Evolutionary conservation across 2,329 filamentous ascomycete species (phyloP).

Genomic region (Cytospora leucostoma): DNA sequence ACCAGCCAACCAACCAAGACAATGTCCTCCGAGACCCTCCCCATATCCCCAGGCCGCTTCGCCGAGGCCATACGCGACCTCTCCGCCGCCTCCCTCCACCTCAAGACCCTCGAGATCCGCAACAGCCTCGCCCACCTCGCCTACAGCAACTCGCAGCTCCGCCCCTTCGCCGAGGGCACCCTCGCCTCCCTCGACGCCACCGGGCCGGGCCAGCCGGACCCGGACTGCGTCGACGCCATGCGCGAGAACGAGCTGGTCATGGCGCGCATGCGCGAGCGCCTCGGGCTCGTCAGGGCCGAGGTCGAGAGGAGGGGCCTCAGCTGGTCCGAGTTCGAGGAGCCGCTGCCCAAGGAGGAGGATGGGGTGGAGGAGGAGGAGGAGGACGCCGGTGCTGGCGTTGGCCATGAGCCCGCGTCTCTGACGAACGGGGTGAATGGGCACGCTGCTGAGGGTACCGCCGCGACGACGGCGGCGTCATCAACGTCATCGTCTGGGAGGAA

Average conservation of each 20-base stretch:
- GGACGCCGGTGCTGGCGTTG: slow-evolving; percentile 6
- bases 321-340: slow-evolving; percentile 56
- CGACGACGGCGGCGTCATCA: slow-evolving; percentile 13
- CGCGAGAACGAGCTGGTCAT: slow-evolving; percentile 71
- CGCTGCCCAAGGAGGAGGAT: slow-evolving; percentile 43
- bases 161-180: slow-evolving; percentile 62
- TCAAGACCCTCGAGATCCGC: slow-evolving; percentile 74
- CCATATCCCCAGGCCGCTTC: slow-evolving; percentile 65
- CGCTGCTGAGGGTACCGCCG: slow-evolving; percentile 19
- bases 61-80: slow-evolving; percentile 68
- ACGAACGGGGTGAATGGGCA: slow-evolving; percentile 34
- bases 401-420: slow-evolving; percentile 11
- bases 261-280: slow-evolving; percentile 65
- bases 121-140: slow-evolving; percentile 75
- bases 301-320: slow-evolving; percentile 59
- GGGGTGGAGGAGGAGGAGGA: slow-evolving; percentile 39
- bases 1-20: too few species aligned
- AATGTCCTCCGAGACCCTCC: slow-evolving; percentile 64
- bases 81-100: slow-evolving; percentile 65
- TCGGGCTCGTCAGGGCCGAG: slow-evolving; percentile 64
- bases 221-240: slow-evolving; percentile 74
- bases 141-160: slow-evolving; percentile 72
- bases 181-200: slow-evolving; percentile 37
- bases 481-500: slow-evolving; percentile 29
- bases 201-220: slow-evolving; percentile 50